Base-by-base conservation (phyloP, 2,329 filamentous ascomycete genomes). In the Lomentospora prolificans region DNA sequence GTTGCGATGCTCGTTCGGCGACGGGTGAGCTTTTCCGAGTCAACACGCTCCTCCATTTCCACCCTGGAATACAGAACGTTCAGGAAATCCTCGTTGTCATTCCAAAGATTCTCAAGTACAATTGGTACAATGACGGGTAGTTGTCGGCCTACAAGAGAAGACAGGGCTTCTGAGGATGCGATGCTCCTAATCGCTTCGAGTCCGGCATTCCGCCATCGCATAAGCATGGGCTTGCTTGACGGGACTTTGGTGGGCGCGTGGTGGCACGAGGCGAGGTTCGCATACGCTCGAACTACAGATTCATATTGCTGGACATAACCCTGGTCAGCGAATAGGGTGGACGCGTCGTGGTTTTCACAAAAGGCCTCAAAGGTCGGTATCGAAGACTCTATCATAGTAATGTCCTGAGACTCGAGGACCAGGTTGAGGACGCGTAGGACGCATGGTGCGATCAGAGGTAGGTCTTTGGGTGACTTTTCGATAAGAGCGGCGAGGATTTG, bases 321-420 rank as follows among this genome's bases (percentile, higher is more conserved):
- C 66, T 90, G 87, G 66, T 97, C 91, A 58, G 89, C 90, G 27
- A 90, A 85, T 55, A 97, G 81, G 7, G 86, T 86, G 31, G 90
- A 88, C 57, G 86, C 85, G 65, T 97, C 91, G 69, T 96, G 90
- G 72, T 95, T 81, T 58, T 84, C 81, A 73, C 92, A 97, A 66
- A 96, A 94, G 24, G 86, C 85, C 64, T 91, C 85, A 67, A 96
- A 96, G 3, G 89, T 90, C 2, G 85, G 81, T 60, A 95, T 79
- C 2, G 90, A 94, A 33, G 91, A 90, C 72, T 97, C 91, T 59
- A 95, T 85, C 84, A 97, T 89, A 62, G 87, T 89, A 60, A 97
- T 87, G 69, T 97, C 90, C 69, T 86, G 84, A 60, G 90, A 95
- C 58, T 84, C 82, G 55, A 97, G 80, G 64, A 97, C 86, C 56